Evolutionary conservation across 1,139 yeast genomes (phyloP).

Genomic region (Maudiozyma humilis): DNA sequence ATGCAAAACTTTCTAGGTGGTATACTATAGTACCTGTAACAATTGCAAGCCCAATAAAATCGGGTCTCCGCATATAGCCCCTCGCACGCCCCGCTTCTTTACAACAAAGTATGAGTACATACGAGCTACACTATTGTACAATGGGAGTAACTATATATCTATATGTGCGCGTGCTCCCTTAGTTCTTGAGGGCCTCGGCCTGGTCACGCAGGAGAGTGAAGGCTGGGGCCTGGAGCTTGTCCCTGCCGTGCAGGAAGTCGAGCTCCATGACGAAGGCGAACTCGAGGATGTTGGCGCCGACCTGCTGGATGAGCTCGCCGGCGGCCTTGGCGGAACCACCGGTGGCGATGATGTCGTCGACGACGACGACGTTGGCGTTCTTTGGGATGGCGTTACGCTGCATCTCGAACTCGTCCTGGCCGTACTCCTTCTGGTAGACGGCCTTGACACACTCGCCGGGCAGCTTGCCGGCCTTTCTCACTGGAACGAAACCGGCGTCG

Average conservation of each 20-base stretch:
- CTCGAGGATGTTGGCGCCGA: slow-evolving; percentile 66
- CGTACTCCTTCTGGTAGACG: slow-evolving; percentile 84
- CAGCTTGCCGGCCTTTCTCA: slow-evolving; percentile 89
- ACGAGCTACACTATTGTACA: background rate
- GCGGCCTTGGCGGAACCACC: slow-evolving; percentile 97
- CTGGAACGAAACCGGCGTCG: slow-evolving; percentile 86
- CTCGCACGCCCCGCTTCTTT: too few relatives aligned
- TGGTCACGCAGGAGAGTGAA: slow-evolving; percentile 86
- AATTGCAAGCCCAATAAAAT: too few relatives aligned
- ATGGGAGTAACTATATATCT: slow-evolving; percentile 1
- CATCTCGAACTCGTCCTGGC: slow-evolving; percentile 79
- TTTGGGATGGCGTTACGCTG: slow-evolving; percentile 75
- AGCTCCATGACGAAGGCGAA: slow-evolving; percentile 87
- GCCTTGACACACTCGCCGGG: slow-evolving; percentile 78
- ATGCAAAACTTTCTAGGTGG: too few relatives aligned
- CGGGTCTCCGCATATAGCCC: too few relatives aligned
- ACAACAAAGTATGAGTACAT: too few relatives aligned
- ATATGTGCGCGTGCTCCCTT: background rate
- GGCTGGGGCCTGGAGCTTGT: slow-evolving; percentile 73
- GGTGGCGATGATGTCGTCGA: slow-evolving; percentile 95
- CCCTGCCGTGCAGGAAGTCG: slow-evolving; percentile 90
- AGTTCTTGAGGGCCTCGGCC: slow-evolving; percentile 37
- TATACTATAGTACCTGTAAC: too few relatives aligned
- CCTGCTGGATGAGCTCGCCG: slow-evolving; percentile 65
- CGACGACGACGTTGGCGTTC: slow-evolving; percentile 75